Base-by-base conservation (phyloP, 768 basidiomycete genomes). In the Tulasnella sp. region DNA sequence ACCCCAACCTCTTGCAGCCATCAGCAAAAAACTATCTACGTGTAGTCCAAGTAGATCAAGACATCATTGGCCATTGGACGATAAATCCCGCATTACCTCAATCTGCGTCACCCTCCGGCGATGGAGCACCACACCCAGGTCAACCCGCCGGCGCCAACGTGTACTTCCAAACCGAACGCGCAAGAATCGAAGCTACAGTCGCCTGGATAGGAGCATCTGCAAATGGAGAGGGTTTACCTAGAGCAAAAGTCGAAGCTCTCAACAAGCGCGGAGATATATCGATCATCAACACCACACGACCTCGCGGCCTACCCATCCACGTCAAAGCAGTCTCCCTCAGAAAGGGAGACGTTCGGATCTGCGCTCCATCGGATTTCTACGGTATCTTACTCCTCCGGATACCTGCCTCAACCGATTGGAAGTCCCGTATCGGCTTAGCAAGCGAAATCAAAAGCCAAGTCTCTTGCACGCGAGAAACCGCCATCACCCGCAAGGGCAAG, bases 401-500 rank as follows among this genome's bases (percentile, higher is more conserved):
- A 40, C 69, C 40, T 6, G 64, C 67, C 5, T 19, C 37, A 25
- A 38, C 73, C 34, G 73, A 67, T 49, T 42, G 75, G 25, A 68
- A 36, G 8, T 29, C 58, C 25, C 40, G 67, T 15, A 76, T 76
- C 40, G 75, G 64, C 22, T 67, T 76, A 1, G 69, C 40, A 9
- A 19, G 36, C 17, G 38, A 40, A 7, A 42, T 76, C 67, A 39
- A 40, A 9, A 67, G 40, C 31, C 75, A 76, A 70, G 69, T 76
- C 5, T 9, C 40, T 37, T 76, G 75, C 75, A 76, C 75, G 2
- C 58, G 75, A 34, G 75, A 76, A 37, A 76, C 75, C 36, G 75
- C 75, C 19, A 64, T 68, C 40, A 71, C 36, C 7, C 36, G 38
- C 22, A 76, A 76, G 39, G 75, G 67, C 7, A 76, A 76, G 42